phyloP scores from a whole-genome alignment of 2,329 filamentous ascomycete genomes.

The Talaromyces amestolkiae region DNA sequence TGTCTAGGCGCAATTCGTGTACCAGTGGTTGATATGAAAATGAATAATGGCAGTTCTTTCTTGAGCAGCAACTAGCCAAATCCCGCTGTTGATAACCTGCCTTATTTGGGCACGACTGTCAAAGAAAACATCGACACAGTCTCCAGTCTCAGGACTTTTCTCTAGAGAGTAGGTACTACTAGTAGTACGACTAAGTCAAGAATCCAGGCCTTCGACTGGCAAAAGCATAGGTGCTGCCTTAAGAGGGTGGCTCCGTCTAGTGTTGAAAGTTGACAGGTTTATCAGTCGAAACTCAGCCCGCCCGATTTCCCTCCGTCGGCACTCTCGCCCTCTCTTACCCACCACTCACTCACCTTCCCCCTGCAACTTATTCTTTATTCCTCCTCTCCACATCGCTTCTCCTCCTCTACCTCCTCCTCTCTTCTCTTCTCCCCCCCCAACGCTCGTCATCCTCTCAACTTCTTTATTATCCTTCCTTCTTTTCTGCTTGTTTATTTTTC shows the following conservation, averaged over 20 bases:
- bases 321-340: constrained; percentile 14
- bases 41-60: too few relatives aligned
- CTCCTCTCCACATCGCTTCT: constrained; percentile 14
- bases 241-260: constrained; percentile 7
- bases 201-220: background rate
- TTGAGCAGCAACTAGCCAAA: background rate
- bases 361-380: constrained; percentile 3
- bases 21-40: background rate
- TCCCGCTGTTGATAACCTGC: background rate
- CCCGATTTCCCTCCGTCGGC: background rate
- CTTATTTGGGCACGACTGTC: background rate
- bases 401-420: constrained; percentile 16
- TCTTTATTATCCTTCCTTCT: constrained; percentile 18
- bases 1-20: background rate
- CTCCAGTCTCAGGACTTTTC: background rate
- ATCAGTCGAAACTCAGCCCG: background rate
- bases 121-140: background rate
- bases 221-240: constrained; percentile 5
- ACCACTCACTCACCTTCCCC: constrained; percentile 19
- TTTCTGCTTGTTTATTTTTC: constrained; percentile 25
- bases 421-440: background rate
- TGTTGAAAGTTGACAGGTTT: background rate
- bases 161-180: background rate
- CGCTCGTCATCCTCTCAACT: constrained; percentile 1
- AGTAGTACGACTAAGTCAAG: background rate